phyloP scores from a whole-genome alignment of 2,329 filamentous ascomycete genomes.

The Ambrosiella cleistominuta region DNA sequence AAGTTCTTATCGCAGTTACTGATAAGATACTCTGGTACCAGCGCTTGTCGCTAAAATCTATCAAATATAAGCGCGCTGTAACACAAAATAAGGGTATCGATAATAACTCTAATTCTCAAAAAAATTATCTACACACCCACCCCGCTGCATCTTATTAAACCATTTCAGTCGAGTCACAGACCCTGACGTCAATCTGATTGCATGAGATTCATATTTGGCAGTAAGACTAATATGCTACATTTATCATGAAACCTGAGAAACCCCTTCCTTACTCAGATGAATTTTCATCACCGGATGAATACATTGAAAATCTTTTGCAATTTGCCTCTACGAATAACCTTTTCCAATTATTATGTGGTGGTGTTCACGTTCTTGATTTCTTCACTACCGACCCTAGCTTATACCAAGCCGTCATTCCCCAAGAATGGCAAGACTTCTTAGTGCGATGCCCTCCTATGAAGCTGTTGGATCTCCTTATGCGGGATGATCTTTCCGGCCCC shows the following conservation, averaged over 20 bases:
- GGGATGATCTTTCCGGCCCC: constrained; percentile 44
- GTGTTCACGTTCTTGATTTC: constrained; percentile 95
- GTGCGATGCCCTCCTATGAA: constrained; percentile 51
- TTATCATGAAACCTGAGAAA: constrained; percentile 30
- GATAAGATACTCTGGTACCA: too few species aligned
- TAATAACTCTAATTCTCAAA: neutral
- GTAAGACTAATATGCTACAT: neutral
- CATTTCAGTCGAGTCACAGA: neutral
- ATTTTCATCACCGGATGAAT: constrained; percentile 56
- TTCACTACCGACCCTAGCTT: constrained; percentile 72
- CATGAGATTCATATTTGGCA: neutral
- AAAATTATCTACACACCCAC: neutral
- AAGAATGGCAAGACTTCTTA: constrained; percentile 71
- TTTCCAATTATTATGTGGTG: constrained; percentile 80
- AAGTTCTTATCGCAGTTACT: neutral
- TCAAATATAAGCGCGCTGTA: too few species aligned
- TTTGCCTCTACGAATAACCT: constrained; percentile 59
- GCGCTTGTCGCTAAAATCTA: too few species aligned
- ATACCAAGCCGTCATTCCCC: constrained; percentile 58
- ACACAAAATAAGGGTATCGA: too few species aligned
- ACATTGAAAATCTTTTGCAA: constrained; percentile 57
- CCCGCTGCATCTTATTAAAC: neutral
- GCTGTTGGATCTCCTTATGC: constrained; percentile 64
- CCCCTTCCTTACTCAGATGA: constrained; percentile 51
- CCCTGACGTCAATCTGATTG: neutral